Conservation (phyloP, 2,329 filamentous ascomycete species). For the Botrytis porri region DNA sequence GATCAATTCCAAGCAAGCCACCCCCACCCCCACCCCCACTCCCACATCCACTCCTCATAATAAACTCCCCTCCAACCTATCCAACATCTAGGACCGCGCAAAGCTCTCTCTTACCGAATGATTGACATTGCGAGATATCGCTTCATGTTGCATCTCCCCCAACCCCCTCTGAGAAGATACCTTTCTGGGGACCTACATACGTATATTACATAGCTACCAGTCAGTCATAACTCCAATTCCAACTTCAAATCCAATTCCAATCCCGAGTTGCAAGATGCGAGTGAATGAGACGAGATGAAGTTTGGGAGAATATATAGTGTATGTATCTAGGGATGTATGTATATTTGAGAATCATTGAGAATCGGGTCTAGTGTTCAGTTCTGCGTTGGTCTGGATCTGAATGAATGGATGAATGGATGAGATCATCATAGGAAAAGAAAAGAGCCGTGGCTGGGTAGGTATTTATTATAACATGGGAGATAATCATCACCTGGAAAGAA, state of each 20-base stretch:
- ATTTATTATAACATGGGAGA: neutral
- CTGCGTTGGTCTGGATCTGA: no score
- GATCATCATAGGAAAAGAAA: no score
- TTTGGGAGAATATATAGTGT: neutral
- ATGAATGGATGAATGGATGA: neutral
- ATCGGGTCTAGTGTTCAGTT: accelerated
- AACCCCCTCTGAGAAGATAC: neutral
- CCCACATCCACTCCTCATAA: neutral
- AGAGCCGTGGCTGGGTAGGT: neutral
- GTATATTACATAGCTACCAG: neutral
- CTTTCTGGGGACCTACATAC: neutral
- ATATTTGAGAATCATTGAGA: no score
- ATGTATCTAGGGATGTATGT: no score
- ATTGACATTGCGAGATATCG: neutral
- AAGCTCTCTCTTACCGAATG: neutral
- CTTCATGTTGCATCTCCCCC: no score
- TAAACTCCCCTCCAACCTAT: neutral
- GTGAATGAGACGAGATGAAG: no score
- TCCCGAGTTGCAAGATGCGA: no score
- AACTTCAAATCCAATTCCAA: no score
- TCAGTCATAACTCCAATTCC: no score
- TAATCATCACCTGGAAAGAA: neutral
- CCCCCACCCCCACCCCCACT: neutral
- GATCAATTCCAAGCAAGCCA: neutral
- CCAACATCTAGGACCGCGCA: neutral